Evolutionary conservation across 345 rosid genomes (phyloP).

Genomic region (Eucalyptus paniculata): DNA sequence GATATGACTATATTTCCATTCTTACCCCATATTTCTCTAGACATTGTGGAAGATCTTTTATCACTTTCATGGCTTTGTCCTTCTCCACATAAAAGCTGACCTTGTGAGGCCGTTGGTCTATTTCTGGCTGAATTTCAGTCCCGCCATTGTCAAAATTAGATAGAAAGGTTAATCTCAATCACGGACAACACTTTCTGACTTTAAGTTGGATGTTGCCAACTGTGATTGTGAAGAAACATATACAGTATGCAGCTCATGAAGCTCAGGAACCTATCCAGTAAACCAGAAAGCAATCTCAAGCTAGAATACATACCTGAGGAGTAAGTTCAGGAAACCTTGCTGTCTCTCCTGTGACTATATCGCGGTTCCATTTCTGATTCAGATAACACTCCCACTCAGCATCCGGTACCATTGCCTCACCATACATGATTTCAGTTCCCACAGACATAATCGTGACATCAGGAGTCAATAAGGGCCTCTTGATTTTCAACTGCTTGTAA

Average conservation of each 20-base stretch:
- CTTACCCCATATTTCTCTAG: constrained; percentile 62
- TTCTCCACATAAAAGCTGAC: constrained; percentile 67
- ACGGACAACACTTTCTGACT: background rate
- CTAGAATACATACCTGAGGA: constrained; percentile 32
- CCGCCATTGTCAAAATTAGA: background rate
- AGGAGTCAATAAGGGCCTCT: constrained; percentile 71
- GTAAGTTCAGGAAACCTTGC: constrained; percentile 55
- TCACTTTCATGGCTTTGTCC: constrained; percentile 32
- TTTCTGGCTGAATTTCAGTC: constrained; percentile 34
- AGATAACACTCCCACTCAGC: constrained; percentile 52
- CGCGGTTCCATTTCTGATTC: constrained; percentile 62
- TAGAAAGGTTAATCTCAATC: background rate
- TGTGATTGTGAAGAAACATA: background rate
- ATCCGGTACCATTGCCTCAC: constrained; percentile 46
- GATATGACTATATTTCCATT: background rate
- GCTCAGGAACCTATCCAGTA: background rate
- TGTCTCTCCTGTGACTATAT: constrained; percentile 56
- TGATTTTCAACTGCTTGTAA: constrained; percentile 39
- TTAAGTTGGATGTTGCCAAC: background rate
- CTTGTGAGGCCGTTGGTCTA: constrained; percentile 69
- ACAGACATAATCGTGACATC: constrained; percentile 79
- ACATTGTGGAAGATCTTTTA: constrained; percentile 34
- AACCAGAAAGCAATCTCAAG: background rate
- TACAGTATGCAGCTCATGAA: background rate
- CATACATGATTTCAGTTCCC: constrained; percentile 85